Base-by-base conservation (phyloP, 805 yeast genomes). In the Debaryomyces tyrocola region DNA sequence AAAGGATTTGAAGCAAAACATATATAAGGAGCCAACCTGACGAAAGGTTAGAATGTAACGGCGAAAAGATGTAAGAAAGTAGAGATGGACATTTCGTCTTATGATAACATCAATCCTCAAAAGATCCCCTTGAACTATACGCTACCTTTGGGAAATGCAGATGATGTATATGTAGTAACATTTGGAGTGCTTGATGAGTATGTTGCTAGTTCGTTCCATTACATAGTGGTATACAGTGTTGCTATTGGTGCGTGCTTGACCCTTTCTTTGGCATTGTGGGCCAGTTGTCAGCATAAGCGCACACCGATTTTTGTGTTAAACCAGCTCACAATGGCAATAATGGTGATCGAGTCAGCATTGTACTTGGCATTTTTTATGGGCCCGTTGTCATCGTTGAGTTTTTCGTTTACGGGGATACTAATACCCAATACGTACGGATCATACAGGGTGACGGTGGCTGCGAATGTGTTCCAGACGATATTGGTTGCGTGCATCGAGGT, bases 291-390 rank as follows among this genome's bases (percentile, higher is more conserved):
- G 45, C 79, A 77, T 48, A 80, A 75, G 54, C 75, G 64, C 18
- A 80, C 91, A 0, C 87, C 90, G 6, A 79, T 90, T 24, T 92
- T 89, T 62, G 62, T 83, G n/a, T 65, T 90, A 38, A 90, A 91
- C 63, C 83, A 83, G 59, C 42, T 73, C 2, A 79, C 87, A 29
- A 69, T 92, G 43, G 41, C 79, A 2, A 59, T 82, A 4, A 65
- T 84, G 44, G 62, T 84, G 4, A 46, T 90, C 12, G 85, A 87
- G 44, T 79, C 90, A 0, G 75, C 79, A 2, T 64, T 90, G 5
- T 83, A 77, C 64, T 56, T 86, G 24, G 74, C 67, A 10, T 82
- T 83, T 52, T 59, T 83, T 15, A 57, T 75, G 29, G 80, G 86
- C 9, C 74, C 82, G 1, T 79, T 77, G 52, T 69, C 76, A 24